Conservation (phyloP, 352 stramenopile genomes). For the Hyaloperonospora brassicae region DNA sequence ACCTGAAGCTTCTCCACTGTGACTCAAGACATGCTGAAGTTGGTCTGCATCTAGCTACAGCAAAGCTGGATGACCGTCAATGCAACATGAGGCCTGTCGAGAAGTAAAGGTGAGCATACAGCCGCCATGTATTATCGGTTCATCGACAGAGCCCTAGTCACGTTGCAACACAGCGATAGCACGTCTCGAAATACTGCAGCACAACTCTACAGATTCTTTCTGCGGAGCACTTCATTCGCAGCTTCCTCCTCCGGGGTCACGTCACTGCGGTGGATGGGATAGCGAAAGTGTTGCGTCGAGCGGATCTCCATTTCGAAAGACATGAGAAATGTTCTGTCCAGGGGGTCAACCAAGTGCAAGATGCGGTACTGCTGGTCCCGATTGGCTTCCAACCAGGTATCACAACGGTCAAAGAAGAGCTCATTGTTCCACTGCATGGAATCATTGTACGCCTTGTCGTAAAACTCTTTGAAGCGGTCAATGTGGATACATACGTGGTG, state of each 20-base stretch:
- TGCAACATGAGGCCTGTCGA: too few relatives aligned
- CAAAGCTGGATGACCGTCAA: too few relatives aligned
- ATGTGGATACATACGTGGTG: slow-evolving; percentile 76
- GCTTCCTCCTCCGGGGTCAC: slow-evolving; percentile 43
- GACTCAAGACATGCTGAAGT: too few relatives aligned
- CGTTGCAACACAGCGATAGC: too few relatives aligned
- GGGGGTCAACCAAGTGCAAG: slow-evolving; percentile 51
- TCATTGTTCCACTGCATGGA: slow-evolving; percentile 66
- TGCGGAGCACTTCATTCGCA: slow-evolving; percentile 45
- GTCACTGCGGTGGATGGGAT: slow-evolving; percentile 53
- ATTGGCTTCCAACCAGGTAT: slow-evolving; percentile 55
- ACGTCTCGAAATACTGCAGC: background rate
- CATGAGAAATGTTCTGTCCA: slow-evolving; percentile 55
- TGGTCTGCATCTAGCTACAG: too few relatives aligned
- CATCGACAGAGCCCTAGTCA: too few relatives aligned
- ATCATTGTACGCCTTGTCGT: slow-evolving; percentile 48
- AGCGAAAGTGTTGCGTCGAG: slow-evolving; percentile 57
- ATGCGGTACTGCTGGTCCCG: slow-evolving; percentile 71
- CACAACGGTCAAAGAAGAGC: slow-evolving; percentile 64
- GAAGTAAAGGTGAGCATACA: too few relatives aligned
- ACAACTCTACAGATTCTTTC: slow-evolving; percentile 46
- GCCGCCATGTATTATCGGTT: too few relatives aligned
- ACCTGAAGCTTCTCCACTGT: too few relatives aligned
- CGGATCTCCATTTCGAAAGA: slow-evolving; percentile 69
- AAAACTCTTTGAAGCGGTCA: slow-evolving; percentile 55